These are phyloP conservation scores for Stropharia rugosoannulata DNA, from an alignment of 768 basidiomycete genomes.

Conservation along the genomic window DNA sequence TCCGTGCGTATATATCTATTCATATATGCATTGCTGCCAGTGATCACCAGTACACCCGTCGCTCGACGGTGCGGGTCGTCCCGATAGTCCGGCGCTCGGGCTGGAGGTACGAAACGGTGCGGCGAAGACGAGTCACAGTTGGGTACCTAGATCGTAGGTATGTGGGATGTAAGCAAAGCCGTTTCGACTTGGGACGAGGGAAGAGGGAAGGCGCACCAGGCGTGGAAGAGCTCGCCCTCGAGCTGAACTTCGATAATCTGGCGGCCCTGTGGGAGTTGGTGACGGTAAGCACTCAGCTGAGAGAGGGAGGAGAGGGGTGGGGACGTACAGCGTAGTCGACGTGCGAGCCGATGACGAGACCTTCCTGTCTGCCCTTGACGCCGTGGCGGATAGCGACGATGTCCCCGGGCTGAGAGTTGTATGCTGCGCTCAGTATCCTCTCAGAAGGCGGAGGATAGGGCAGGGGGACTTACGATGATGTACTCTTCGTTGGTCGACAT, in stretches of 20 bases:
- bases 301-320: background rate
- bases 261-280: conserved; percentile 54
- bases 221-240: conserved; percentile 68
- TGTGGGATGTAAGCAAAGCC: background rate
- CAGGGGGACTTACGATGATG: conserved; percentile 1
- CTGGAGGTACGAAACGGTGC: conserved; percentile 63
- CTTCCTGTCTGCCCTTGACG: conserved; percentile 64
- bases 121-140: conserved; percentile 74
- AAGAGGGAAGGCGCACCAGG: conserved; percentile 43
- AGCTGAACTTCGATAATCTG: conserved; percentile 84
- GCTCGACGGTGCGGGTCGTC: conserved; percentile 57
- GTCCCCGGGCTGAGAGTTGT: conserved; percentile 61
- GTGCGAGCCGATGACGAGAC: conserved; percentile 77
- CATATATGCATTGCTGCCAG: too few relatives aligned
- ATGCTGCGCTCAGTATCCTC: background rate
- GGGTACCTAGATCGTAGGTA: conserved; percentile 53
- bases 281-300: background rate
- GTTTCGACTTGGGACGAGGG: too few relatives aligned
- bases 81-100: conserved; percentile 29
- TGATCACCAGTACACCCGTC: conserved; percentile 72
- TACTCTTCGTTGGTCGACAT: conserved; percentile 3
- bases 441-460: background rate
- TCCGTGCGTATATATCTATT: too few relatives aligned
- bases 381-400: conserved; percentile 76
- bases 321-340: conserved; percentile 63